A percentile compares a stretch with the other conserved stretches of the same genome.
phyloP scores from a whole-genome alignment of 164 flowering plant species.

The Amborella trichopoda region DNA sequence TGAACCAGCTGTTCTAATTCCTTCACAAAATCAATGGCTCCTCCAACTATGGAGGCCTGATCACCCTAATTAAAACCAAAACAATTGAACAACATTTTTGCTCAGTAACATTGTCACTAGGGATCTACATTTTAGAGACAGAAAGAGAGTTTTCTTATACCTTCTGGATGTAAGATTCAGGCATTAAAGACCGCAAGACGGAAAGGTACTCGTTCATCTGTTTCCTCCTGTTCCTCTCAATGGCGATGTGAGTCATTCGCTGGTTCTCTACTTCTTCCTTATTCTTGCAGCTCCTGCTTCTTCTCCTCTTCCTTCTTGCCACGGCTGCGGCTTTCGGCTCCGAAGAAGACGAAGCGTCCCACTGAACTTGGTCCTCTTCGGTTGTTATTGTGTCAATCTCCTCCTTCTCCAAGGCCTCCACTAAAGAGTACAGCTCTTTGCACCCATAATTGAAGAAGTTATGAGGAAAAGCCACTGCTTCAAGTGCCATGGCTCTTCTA shows the following conservation, averaged over 20 bases:
- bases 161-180: conserved; percentile 47
- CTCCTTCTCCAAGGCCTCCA: conserved; percentile 15
- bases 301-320: conserved; percentile 24
- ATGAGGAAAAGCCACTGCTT: conserved; percentile 48
- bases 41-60: conserved; percentile 90
- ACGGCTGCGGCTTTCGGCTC: conserved; percentile 1
- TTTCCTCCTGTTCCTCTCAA: conserved; percentile 44
- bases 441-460: conserved; percentile 25
- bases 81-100: background rate
- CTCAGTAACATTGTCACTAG: too few species aligned
- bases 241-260: conserved; percentile 58
- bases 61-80: conserved; percentile 44
- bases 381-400: too few species aligned
- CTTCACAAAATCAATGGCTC: conserved; percentile 86
- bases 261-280: conserved; percentile 49
- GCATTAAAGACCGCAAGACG: conserved; percentile 43
- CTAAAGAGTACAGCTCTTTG: conserved; percentile 24
- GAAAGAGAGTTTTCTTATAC: conserved; percentile 12
- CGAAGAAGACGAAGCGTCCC: conserved; percentile 12
- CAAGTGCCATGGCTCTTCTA: conserved; percentile 47
- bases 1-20: conserved; percentile 79
- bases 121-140: background rate
- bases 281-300: conserved; percentile 28
- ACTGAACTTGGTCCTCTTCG: conserved; percentile 12
- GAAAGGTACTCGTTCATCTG: conserved; percentile 56